Base-by-base conservation (phyloP, 495 filamentous ascomycete genomes). In the Penicillium goetzii region DNA sequence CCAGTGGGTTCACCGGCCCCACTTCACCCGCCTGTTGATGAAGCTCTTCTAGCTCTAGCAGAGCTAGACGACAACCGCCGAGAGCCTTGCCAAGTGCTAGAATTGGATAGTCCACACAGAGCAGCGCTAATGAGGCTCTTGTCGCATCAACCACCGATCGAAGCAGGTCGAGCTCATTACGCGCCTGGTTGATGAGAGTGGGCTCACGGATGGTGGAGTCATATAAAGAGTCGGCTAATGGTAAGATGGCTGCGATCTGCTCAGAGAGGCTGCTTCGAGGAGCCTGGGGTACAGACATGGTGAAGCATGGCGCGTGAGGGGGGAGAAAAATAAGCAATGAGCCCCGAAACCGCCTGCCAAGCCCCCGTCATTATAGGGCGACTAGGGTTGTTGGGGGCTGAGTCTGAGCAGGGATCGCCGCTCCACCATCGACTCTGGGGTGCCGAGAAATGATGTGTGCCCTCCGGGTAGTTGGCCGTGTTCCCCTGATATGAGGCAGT, bases 151-250 rank as follows among this genome's bases (percentile, higher is more conserved):
- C 19, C 2, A 61, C 55, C 3, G 49, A 21, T 10, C 63, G 60
- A 26, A 71, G 58, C 15, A 68, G 36, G 11, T 26, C 53, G 21
- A 71, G 60, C 43, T 71, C 68, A 45, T 62, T 59, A 1, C 59
- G 52, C 1, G 62, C 59, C 28, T 66, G 65, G 33, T 63, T 71
- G 21, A 63, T 56, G 33, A 62, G 53, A 6, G 62, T 57, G 7
- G 60, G 38, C 28, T 66, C 63, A 6, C 23, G 21, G 21, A 58
- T 45, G 38, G 63, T 68, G 51, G 60, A 65, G 40, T 66, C 57
- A 26, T 71, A 66, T 23, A 71, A 62, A 4, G 57, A 55, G 50
- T 53, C 58, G 34, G 57, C 58, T 23, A 71, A 36, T 19, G 61
- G 65, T 14, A 60, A 60, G 33, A 68, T 28, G 28, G 41, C 45